A percentile compares a stretch with the other conserved stretches of the same genome.
Conservation (phyloP, 1,284 basidiomycete species). For the Cystobasidium sp. region DNA sequence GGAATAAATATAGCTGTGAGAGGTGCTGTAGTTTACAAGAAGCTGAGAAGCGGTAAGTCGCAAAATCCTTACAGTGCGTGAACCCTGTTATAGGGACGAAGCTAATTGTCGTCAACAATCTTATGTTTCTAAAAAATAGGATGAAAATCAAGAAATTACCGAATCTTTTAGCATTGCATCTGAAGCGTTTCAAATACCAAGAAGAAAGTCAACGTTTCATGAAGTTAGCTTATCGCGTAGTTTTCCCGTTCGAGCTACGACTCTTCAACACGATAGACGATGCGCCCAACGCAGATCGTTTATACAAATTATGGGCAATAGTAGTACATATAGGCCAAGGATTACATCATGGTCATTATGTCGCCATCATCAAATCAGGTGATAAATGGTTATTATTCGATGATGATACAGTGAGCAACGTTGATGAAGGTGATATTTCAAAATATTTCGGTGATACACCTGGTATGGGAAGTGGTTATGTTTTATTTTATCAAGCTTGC, state of each 20-base stretch:
- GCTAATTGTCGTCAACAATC: neutral
- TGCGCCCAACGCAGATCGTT: slow-evolving; percentile 76
- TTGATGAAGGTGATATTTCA: slow-evolving; percentile 85
- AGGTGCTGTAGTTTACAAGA: slow-evolving; percentile 94
- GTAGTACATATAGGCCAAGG: slow-evolving; percentile 97
- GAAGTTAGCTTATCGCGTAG: slow-evolving; percentile 93
- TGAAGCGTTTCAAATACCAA: slow-evolving; percentile 98
- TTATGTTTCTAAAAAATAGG: too few relatives aligned
- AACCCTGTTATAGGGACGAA: neutral
- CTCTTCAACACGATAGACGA: slow-evolving; percentile 97
- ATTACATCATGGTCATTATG: slow-evolving; percentile 95
- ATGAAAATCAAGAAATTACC: slow-evolving; percentile 98
- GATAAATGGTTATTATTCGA: slow-evolving; percentile 88
- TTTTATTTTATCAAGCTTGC: slow-evolving; percentile 93
- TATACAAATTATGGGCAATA: slow-evolving; percentile 93
- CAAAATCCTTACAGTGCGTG: neutral
- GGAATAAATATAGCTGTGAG: slow-evolving; percentile 99
- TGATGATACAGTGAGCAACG: slow-evolving; percentile 85
- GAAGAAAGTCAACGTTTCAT: slow-evolving; percentile 85
- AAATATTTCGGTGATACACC: slow-evolving; percentile 92
- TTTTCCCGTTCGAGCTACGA: slow-evolving; percentile 90
- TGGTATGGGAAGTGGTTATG: slow-evolving; percentile 84
- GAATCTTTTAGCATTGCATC: slow-evolving; percentile 88
- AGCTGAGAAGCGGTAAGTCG: slow-evolving; percentile 86
- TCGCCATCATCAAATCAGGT: slow-evolving; percentile 88